Evolutionary conservation across 441 rosid genomes (phyloP), one percentile per base, ranked within the genome.

Genomic region (Pelargonium australe): DNA sequence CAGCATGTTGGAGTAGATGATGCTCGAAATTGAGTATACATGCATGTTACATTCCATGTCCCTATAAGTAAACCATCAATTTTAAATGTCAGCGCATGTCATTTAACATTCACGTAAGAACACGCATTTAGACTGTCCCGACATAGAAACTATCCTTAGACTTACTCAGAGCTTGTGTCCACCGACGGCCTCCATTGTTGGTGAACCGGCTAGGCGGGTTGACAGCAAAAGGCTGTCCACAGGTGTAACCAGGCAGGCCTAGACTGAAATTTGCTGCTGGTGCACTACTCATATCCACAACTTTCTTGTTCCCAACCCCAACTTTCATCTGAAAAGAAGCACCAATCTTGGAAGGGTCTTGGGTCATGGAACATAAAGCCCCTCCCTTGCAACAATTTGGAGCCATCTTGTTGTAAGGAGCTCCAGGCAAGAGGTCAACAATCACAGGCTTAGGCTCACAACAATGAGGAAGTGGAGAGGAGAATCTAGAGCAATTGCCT

Each of bases 11-110:
- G 94, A 45, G 85, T 84, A 80, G 79, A 84, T 47, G 86, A 84
- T 51, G 90, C 91, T 60, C 86, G 77, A 75, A 86, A 84, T 72
- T 85, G 87, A 0, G 94, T 85, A 64, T 85, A 86, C 57, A 90
- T 86, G 85, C 94, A 88, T 1, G 94, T 86, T 16, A 86, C 89
- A 72, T 88, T 86, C 94, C 94, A 88, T 66, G 94, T 88, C 94
- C 83, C 94, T 88, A 81, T 82, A 68, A 7, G 13, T 58, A 69
- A 41, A 70, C 68, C 55, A 12, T 47, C 62, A 20, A 53, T n/a
- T n/a, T n/a, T n/a, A 14, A 71, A 40, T 1, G 58, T 2, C 40
- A 34, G 62, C 16, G 9, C 58, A 10, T 47, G 55, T 31, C 43
- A 25, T 7, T 2, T 31, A 64, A 16, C 40, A 34, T 34, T 34